Evolutionary conservation across 305 asterid species (phyloP), one percentile per base, ranked within the genome.

Genomic region (Stenogyne calaminthoides): DNA sequence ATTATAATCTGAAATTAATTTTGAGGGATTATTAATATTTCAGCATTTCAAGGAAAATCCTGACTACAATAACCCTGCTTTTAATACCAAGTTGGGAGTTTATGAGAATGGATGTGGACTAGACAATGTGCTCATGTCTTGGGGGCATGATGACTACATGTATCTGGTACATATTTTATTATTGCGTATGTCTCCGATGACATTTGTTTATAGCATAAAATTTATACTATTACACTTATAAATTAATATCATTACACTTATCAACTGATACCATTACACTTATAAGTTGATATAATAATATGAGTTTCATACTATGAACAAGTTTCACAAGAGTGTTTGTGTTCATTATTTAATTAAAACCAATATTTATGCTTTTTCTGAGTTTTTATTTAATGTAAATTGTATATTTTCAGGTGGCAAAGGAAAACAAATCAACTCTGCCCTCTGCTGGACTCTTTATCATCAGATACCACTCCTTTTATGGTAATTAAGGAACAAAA

Each of bases 81-180:
- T 82, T 78, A 80, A 83, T 37, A 88, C 90, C 19, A 87, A 83
- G 52, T 69, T 46, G 19, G 97, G 97, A 67, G 82, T 80, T 14
- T 88, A 88, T 47, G 64, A 77, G 52, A 67, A 87, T 69, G 83
- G 88, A 0, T 87, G 95, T 78, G 95, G 97, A 3, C 88, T 91
- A 0, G 84, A 87, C 59, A 84, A 87, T 51, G 93, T 87, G 40
- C 54, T 79, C 75, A 86, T 91, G 95, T 91, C 91, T 10, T 89
- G 89, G 87, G 96, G 96, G 18, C 96, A 89, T 5, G 96, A 89
- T 40, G 96, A 89, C 69, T 91, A 88, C 67, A 91, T 91, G 97
- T 86, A 91, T 75, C 20, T 91, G 95, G 97, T 90, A 84, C 9
- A 14, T 11, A 9, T 63, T 58, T 70, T 14, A 73, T 55, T n/a